Percentiles rank a stretch among this genome's conserved stretches.
These are phyloP conservation scores for Phyllosticta citriasiana DNA, from an alignment of 2,329 filamentous ascomycete species.

Conservation along the genomic window DNA sequence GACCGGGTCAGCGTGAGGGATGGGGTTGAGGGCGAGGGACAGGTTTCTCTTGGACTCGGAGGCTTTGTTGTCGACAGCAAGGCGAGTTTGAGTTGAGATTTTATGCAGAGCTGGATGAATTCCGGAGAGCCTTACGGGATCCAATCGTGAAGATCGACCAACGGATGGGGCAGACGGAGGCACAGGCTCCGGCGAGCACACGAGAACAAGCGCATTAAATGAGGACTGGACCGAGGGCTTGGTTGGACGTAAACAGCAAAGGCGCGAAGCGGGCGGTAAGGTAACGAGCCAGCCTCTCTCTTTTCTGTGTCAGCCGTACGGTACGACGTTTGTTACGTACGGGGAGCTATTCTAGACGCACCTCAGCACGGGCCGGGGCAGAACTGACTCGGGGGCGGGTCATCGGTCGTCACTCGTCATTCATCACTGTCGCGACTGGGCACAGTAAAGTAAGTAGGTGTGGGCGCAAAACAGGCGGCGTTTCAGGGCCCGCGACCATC, in stretches of 20 bases:
- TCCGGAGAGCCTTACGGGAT: slow-evolving; percentile 9
- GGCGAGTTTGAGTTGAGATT: slow-evolving; percentile 8
- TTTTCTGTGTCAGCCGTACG: not conserved
- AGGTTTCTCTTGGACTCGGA: not conserved
- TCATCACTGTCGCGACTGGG: too few species aligned
- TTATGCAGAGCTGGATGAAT: slow-evolving; percentile 11
- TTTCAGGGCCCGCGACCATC: not conserved
- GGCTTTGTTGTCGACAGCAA: not conserved
- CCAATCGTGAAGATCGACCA: slow-evolving; percentile 9
- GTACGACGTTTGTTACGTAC: not conserved
- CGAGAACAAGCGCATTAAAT: slow-evolving; percentile 9
- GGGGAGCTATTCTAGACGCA: not conserved
- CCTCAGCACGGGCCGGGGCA: not conserved
- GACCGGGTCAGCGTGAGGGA: not conserved
- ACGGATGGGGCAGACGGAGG: slow-evolving; percentile 9
- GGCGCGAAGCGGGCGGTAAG: not conserved
- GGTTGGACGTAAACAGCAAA: not conserved
- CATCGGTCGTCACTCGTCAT: not conserved
- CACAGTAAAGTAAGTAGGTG: not conserved
- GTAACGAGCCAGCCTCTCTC: not conserved
- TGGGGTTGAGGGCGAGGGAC: not conserved
- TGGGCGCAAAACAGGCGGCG: slow-evolving; percentile 8
- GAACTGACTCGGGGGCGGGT: not conserved
- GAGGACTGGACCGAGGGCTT: not conserved
- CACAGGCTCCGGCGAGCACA: slow-evolving; percentile 8